These are phyloP conservation scores for Volvox carteri DNA, from an alignment of 163 green algal genomes.

Conservation along the genomic window DNA sequence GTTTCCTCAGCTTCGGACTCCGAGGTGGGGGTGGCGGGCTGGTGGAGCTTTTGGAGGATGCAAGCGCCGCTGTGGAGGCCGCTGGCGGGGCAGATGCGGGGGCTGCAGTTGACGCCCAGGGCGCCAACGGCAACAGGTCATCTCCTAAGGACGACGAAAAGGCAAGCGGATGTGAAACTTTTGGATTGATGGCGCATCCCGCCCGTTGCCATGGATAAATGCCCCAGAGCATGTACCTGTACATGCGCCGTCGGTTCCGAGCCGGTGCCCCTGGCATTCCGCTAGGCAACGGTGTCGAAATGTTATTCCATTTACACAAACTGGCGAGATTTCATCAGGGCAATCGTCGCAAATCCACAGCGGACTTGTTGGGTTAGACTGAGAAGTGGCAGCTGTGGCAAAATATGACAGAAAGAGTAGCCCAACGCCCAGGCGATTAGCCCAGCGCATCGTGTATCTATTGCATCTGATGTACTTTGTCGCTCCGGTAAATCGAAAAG, in stretches of 20 bases:
- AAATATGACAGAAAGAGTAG: neutral
- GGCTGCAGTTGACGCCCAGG: too few species aligned
- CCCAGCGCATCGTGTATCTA: constrained; percentile 41
- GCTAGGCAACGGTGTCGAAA: constrained; percentile 28
- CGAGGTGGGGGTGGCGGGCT: neutral
- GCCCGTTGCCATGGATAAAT: too few species aligned
- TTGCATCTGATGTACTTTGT: neutral
- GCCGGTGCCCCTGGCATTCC: neutral
- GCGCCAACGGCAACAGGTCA: too few species aligned
- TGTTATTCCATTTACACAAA: constrained; percentile 29
- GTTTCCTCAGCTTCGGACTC: neutral
- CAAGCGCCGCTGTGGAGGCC: neutral
- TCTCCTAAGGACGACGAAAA: too few species aligned
- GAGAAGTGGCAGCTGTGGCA: neutral
- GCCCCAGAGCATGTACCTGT: neutral
- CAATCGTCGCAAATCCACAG: constrained; percentile 29
- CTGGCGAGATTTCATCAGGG: neutral
- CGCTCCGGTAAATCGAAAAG: neutral
- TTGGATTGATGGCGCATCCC: too few species aligned
- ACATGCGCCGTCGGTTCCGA: neutral
- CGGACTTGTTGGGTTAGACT: neutral
- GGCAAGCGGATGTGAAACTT: too few species aligned
- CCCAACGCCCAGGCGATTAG: neutral
- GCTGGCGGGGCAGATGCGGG: neutral
- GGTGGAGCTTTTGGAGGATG: neutral